phyloP scores from a whole-genome alignment of 73 alveolate genomes.

The Uronychia setigera region DNA sequence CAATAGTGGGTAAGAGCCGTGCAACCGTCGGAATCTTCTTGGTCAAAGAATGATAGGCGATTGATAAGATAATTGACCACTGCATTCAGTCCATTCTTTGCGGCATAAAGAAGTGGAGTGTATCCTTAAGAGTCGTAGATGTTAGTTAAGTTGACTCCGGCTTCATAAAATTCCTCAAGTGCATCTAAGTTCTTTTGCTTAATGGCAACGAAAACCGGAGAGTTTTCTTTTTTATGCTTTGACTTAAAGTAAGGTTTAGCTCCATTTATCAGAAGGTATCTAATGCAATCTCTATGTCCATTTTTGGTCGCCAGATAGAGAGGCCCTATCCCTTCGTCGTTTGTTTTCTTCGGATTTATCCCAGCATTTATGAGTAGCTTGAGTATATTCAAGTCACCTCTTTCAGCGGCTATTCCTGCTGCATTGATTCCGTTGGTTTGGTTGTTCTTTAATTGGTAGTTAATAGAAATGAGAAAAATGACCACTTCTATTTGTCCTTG shows the following conservation, averaged over 20 bases:
- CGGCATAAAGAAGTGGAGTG: slow-evolving; percentile 37
- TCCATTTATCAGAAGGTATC: slow-evolving; percentile 30
- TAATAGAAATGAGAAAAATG: slow-evolving; percentile 14
- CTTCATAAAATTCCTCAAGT: slow-evolving; percentile 27
- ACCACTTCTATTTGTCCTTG: slow-evolving; percentile 29
- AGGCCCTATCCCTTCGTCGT: slow-evolving; percentile 46
- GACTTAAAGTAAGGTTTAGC: slow-evolving; percentile 9
- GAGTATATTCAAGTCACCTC: slow-evolving; percentile 22
- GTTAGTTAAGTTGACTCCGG: background rate
- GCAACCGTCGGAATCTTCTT: slow-evolving; percentile 56
- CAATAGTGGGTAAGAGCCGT: slow-evolving; percentile 31
- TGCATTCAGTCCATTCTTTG: background rate
- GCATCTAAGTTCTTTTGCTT: slow-evolving; percentile 12
- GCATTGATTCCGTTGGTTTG: slow-evolving; percentile 53
- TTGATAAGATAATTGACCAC: slow-evolving; percentile 17
- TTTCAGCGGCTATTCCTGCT: slow-evolving; percentile 49
- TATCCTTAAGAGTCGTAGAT: slow-evolving; percentile 10
- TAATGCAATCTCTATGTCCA: background rate
- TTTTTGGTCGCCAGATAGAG: slow-evolving; percentile 48
- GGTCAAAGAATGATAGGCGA: slow-evolving; percentile 1
- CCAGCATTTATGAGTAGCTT: slow-evolving; percentile 45
- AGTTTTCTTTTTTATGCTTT: slow-evolving; percentile 3
- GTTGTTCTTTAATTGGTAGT: slow-evolving; percentile 28
- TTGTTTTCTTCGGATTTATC: slow-evolving; percentile 12
- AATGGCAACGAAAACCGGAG: slow-evolving; percentile 36